Evolutionary conservation across 768 basidiomycete genomes (phyloP).

Genomic region (Lactarius sanguifluus): DNA sequence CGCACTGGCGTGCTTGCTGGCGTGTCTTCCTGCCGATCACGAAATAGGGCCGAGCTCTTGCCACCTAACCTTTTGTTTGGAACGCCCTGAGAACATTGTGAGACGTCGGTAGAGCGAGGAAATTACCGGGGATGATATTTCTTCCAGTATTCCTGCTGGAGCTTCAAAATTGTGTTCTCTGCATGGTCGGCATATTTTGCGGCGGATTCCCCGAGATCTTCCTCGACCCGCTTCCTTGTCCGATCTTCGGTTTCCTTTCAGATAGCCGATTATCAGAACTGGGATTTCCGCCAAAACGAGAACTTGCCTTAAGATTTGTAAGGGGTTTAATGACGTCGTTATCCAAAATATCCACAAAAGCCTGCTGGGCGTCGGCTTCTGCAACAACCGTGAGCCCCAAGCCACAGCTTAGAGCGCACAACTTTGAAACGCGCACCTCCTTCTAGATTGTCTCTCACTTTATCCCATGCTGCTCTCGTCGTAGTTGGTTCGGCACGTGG

Average conservation of each 20-base stretch:
- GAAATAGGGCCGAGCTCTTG: background rate
- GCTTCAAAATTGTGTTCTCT: background rate
- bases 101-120: background rate
- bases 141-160: background rate
- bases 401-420: background rate
- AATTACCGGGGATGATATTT: background rate
- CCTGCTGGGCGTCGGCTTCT: background rate
- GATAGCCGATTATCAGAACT: background rate
- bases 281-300: background rate
- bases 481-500: background rate
- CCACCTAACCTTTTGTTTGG: background rate
- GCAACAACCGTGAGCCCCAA: background rate
- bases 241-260: background rate
- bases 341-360: background rate
- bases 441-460: background rate
- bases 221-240: background rate
- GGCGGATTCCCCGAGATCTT: background rate
- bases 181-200: background rate
- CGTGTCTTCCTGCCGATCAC: background rate
- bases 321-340: background rate
- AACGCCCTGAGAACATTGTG: background rate
- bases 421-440: background rate
- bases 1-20: background rate
- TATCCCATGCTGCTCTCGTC: background rate
- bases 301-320: background rate